Conservation (phyloP, 805 yeast genomes). For the Wickerhamiella occidentalis region DNA sequence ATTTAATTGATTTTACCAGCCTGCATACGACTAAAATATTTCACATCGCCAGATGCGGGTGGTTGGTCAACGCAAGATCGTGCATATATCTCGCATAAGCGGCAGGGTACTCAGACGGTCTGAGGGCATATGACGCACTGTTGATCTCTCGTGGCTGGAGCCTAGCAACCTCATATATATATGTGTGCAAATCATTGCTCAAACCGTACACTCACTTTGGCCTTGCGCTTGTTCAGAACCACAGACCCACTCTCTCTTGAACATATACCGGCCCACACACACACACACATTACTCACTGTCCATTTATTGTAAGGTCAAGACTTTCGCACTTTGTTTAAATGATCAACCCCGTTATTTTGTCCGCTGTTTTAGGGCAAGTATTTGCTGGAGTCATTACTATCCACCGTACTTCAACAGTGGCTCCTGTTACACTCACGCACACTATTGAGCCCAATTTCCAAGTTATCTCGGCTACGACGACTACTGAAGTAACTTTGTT, state of each 20-base stretch:
- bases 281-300: not conserved
- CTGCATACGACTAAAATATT: too few relatives aligned
- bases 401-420: conserved; percentile 7
- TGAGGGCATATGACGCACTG: not conserved
- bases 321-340: not conserved
- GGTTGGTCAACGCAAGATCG: not conserved
- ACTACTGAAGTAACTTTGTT: conserved; percentile 24
- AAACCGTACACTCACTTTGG: not conserved
- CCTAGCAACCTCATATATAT: not conserved
- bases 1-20: too few relatives aligned
- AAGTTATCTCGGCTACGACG: conserved; percentile 15
- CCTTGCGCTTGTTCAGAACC: not conserved
- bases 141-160: not conserved
- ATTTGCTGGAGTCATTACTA: conserved; percentile 9
- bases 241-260: not conserved
- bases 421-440: conserved; percentile 5
- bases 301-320: not conserved
- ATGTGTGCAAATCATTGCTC: not conserved
- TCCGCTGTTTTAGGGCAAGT: not conserved
- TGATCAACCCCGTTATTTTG: conserved; percentile 10
- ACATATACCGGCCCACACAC: not conserved
- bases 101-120: not conserved
- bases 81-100: not conserved
- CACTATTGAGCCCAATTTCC: conserved; percentile 14
- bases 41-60: not conserved